These are phyloP conservation scores for Tieghemostelium lacteum DNA, from an alignment of 78 protist genomes.

Conservation along the genomic window DNA sequence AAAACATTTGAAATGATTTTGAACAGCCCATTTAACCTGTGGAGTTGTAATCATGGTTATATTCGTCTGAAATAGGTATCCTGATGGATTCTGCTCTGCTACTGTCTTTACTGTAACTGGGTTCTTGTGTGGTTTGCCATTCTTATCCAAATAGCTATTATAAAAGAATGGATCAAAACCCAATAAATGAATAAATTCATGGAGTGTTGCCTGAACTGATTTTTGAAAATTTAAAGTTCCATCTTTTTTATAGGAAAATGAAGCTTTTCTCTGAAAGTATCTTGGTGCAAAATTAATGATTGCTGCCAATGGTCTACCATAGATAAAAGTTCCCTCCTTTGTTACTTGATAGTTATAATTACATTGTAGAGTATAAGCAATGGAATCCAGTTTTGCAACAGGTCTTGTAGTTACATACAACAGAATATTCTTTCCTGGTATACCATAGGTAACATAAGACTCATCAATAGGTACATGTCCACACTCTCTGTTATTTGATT, in stretches of 20 bases:
- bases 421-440: neutral
- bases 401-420: neutral
- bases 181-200: constrained; percentile 22
- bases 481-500: neutral
- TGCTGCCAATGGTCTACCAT: constrained; percentile 36
- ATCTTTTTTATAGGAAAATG: neutral
- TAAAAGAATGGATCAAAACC: constrained; percentile 16
- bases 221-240: neutral
- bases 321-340: neutral
- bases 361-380: constrained; percentile 62
- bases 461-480: neutral
- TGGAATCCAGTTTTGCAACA: neutral
- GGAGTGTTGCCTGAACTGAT: neutral
- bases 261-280: neutral
- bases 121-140: neutral
- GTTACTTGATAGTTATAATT: neutral
- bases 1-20: neutral
- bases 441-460: neutral
- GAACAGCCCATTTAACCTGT: neutral
- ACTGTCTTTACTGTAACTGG: neutral
- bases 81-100: neutral
- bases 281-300: constrained; percentile 2
- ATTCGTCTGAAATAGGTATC: neutral
- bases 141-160: neutral
- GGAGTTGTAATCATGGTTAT: neutral